These are phyloP conservation scores for Boletus pseudo-olivaceus DNA, from an alignment of 768 basidiomycete species.

Conservation along the genomic window DNA sequence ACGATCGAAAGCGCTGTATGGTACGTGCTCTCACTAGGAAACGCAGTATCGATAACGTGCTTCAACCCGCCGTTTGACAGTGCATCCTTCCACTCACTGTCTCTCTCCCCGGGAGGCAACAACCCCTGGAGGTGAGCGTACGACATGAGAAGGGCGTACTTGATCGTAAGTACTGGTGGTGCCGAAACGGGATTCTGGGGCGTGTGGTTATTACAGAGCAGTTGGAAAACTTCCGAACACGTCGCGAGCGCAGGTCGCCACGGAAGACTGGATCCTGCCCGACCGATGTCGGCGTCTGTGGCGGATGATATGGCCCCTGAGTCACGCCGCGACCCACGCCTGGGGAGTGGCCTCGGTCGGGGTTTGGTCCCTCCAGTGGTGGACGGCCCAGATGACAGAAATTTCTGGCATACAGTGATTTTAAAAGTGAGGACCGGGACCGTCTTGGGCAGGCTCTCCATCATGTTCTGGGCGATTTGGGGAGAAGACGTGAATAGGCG, in stretches of 20 bases:
- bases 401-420: constrained; percentile 40
- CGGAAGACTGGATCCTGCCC: constrained; percentile 19
- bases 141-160: constrained; percentile 39
- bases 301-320: neutral
- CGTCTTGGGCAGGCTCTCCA: constrained; percentile 37
- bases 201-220: constrained; percentile 15
- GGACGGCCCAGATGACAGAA: constrained; percentile 28
- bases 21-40: constrained; percentile 26
- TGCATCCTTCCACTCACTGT: constrained; percentile 34
- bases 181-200: constrained; percentile 4
- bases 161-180: constrained; percentile 24
- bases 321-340: constrained; percentile 19
- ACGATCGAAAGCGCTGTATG: constrained; percentile 23
- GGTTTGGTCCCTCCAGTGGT: constrained; percentile 13
- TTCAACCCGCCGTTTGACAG: constrained; percentile 25
- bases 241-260: constrained; percentile 25
- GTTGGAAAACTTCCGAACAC: constrained; percentile 28
- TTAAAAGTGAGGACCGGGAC: constrained; percentile 39
- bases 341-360: constrained; percentile 35
- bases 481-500: constrained; percentile 32
- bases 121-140: constrained; percentile 36
- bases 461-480: constrained; percentile 31
- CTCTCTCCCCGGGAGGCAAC: constrained; percentile 25
- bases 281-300: constrained; percentile 9
- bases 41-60: constrained; percentile 25